These are phyloP conservation scores for Syncephalis fuscata DNA, from an alignment of 371 early-diverging fungal genomes.

Conservation along the genomic window DNA sequence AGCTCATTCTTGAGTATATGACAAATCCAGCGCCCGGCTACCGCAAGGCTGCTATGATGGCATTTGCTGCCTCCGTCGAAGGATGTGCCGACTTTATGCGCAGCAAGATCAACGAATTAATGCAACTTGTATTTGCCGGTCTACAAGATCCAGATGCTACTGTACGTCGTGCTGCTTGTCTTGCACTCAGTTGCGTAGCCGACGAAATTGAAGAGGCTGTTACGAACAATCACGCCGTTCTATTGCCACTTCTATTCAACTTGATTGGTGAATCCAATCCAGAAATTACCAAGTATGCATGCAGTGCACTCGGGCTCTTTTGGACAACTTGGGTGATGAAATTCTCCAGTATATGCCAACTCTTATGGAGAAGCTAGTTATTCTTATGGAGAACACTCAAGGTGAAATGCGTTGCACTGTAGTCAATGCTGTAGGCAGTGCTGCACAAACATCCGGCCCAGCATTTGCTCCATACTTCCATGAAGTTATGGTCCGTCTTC, in stretches of 20 bases:
- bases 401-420: slow-evolving; percentile 54
- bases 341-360: slow-evolving; percentile 63
- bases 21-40: slow-evolving; percentile 46
- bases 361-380: slow-evolving; percentile 61
- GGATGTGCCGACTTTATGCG: slow-evolving; percentile 75
- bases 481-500: slow-evolving; percentile 48
- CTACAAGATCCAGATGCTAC: slow-evolving; percentile 58
- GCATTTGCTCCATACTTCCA: slow-evolving; percentile 65
- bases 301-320: slow-evolving; percentile 74
- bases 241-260: slow-evolving; percentile 68
- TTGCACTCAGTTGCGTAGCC: slow-evolving; percentile 68
- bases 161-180: slow-evolving; percentile 77
- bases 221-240: slow-evolving; percentile 51
- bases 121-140: slow-evolving; percentile 53
- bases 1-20: slow-evolving; percentile 54
- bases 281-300: slow-evolving; percentile 59
- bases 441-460: slow-evolving; percentile 67
- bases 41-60: slow-evolving; percentile 80
- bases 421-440: slow-evolving; percentile 71
- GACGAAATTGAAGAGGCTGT: slow-evolving; percentile 69
- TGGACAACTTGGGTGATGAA: slow-evolving; percentile 51
- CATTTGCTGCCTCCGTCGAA: slow-evolving; percentile 66
- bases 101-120: slow-evolving; percentile 47
- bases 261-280: slow-evolving; percentile 56
- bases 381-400: slow-evolving; percentile 41